Percentiles rank a stretch among this genome's conserved stretches.
phyloP scores from a whole-genome alignment of 2,329 filamentous ascomycete species.

The Cladosporium sp. region DNA sequence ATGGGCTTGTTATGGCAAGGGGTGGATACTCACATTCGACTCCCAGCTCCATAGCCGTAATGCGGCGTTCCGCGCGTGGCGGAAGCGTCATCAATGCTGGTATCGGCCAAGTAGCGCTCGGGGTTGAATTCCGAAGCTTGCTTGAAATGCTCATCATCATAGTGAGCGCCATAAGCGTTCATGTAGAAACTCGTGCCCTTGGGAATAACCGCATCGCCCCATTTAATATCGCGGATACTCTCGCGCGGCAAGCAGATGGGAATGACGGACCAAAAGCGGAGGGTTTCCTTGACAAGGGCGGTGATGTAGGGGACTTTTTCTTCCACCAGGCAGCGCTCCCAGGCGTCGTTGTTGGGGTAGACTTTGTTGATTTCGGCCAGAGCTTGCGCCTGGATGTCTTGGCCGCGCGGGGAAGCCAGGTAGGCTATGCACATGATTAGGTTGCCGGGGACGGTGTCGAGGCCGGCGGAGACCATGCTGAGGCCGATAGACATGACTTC shows the following conservation, averaged over 20 bases:
- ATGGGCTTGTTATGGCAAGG: not conserved
- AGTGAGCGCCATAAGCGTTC: constrained; percentile 71
- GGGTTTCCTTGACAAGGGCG: constrained; percentile 70
- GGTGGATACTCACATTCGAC: constrained; percentile 26
- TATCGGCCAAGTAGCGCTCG: constrained; percentile 61
- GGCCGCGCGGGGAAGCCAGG: constrained; percentile 62
- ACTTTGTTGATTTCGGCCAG: constrained; percentile 65
- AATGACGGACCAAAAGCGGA: constrained; percentile 75
- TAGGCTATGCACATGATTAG: constrained; percentile 76
- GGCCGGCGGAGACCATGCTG: constrained; percentile 74
- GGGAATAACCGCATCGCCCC: constrained; percentile 62
- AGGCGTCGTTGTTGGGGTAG: constrained; percentile 71
- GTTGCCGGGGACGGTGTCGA: constrained; percentile 77
- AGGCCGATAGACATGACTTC: constrained; percentile 77
- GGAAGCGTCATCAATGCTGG: constrained; percentile 37
- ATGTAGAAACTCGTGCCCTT: constrained; percentile 76
- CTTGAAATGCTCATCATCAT: constrained; percentile 65
- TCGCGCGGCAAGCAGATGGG: constrained; percentile 71
- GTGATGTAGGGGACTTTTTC: constrained; percentile 74
- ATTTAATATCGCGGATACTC: constrained; percentile 67
- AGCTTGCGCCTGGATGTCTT: constrained; percentile 64
- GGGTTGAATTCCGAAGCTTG: constrained; percentile 60
- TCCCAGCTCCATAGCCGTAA: constrained; percentile 44
- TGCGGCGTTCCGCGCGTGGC: constrained; percentile 41
- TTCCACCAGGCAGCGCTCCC: constrained; percentile 66